phyloP scores from a whole-genome alignment of 805 yeast species.

The Ogataea dorogensis region DNA sequence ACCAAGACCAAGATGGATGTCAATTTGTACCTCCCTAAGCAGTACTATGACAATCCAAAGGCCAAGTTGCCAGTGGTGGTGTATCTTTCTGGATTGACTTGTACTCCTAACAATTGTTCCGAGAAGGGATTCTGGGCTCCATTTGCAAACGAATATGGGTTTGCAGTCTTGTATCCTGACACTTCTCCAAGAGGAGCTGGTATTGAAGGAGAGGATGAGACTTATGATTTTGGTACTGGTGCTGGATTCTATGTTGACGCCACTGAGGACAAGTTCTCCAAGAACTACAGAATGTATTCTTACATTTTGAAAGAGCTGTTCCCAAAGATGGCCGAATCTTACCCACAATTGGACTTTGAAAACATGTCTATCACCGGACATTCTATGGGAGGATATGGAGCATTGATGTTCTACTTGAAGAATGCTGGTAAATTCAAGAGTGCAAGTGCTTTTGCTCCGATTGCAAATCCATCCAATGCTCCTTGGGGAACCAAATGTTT shows the following conservation, averaged over 20 bases:
- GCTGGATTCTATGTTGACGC: constrained; percentile 96
- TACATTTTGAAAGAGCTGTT: constrained; percentile 78
- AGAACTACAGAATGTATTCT: constrained; percentile 81
- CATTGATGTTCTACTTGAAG: constrained; percentile 62
- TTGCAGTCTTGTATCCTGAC: constrained; percentile 91
- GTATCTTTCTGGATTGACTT: constrained; percentile 86
- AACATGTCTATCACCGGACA: constrained; percentile 87
- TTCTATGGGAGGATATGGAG: constrained; percentile 98
- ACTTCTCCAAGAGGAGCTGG: constrained; percentile 91
- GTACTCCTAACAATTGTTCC: constrained; percentile 89
- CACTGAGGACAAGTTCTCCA: constrained; percentile 64
- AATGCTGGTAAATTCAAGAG: constrained; percentile 74
- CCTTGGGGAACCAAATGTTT: constrained; percentile 92
- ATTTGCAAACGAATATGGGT: constrained; percentile 76
- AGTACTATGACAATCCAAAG: constrained; percentile 36
- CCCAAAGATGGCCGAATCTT: constrained; percentile 42
- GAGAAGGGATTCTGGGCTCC: constrained; percentile 90
- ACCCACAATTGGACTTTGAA: constrained; percentile 54
- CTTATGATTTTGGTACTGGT: constrained; percentile 90
- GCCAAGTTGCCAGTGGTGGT: constrained; percentile 66
- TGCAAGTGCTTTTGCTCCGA: constrained; percentile 89
- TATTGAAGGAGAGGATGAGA: constrained; percentile 62
- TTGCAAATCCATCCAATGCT: constrained; percentile 69
- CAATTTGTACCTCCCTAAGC: constrained; percentile 76
- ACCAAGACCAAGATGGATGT: constrained; percentile 78